Evolutionary conservation across 495 filamentous ascomycete species (phyloP).

Genomic region (Cercophora scortea): DNA sequence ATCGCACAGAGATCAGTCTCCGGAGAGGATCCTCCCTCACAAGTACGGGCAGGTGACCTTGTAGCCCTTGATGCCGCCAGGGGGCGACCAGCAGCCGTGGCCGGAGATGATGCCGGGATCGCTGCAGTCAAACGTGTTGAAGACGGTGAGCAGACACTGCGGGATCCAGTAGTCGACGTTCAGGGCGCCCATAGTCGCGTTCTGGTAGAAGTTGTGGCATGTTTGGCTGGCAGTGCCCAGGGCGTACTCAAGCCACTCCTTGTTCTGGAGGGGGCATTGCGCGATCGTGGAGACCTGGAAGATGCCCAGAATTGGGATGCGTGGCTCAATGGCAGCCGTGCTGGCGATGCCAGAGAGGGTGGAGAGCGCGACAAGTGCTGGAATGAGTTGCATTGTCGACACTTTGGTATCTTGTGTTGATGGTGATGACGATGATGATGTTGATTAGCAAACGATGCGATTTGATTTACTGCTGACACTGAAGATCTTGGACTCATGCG

Average conservation of each 20-base stretch:
- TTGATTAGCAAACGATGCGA: too few relatives aligned
- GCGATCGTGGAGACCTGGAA: background rate
- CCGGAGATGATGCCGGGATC: constrained; percentile 2
- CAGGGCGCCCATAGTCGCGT: background rate
- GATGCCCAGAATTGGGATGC: background rate
- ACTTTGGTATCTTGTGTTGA: too few relatives aligned
- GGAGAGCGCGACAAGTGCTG: background rate
- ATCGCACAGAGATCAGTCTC: too few relatives aligned
- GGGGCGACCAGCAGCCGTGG: constrained; percentile 3
- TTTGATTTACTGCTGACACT: too few relatives aligned
- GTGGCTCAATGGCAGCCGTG: background rate
- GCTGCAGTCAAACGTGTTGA: constrained; percentile 1
- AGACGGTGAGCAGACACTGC: constrained; percentile 4
- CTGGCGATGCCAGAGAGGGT: background rate
- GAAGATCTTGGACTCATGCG: too few relatives aligned
- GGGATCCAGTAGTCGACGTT: constrained; percentile 2
- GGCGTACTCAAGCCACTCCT: background rate
- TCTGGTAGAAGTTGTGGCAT: background rate
- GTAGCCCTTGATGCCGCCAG: constrained; percentile 2
- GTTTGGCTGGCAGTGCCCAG: background rate
- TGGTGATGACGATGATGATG: too few relatives aligned
- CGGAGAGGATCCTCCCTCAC: too few relatives aligned
- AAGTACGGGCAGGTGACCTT: constrained; percentile 5
- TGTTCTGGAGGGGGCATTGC: background rate
- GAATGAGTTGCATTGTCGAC: background rate